Evolutionary conservation across 352 stramenopile species (phyloP).

Genomic region (Phytophthora sp.): DNA sequence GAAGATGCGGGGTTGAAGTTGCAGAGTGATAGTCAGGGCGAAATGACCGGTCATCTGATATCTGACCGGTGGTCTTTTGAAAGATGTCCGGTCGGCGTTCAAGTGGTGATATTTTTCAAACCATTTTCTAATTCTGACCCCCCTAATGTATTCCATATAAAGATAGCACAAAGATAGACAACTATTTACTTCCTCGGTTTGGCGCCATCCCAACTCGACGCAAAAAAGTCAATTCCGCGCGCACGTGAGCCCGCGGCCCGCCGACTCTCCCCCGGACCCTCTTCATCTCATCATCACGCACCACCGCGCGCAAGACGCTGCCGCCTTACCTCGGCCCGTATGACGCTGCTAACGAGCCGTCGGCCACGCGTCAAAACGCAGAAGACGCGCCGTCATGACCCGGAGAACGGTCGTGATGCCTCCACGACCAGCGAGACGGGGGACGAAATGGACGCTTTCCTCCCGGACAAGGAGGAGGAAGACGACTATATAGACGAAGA

Average conservation of each 20-base stretch:
- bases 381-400: constrained; percentile 26
- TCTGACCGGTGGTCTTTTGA: too few species aligned
- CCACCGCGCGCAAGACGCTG: not conserved
- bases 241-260: not conserved
- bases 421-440: constrained; percentile 44
- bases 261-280: not conserved
- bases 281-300: not conserved
- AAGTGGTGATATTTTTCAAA: too few species aligned
- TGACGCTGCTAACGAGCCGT: constrained; percentile 28
- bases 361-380: constrained; percentile 32
- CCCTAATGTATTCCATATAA: too few species aligned
- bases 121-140: too few species aligned
- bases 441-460: constrained; percentile 35
- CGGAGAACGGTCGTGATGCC: constrained; percentile 21
- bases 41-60: too few species aligned
- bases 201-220: constrained; percentile 11
- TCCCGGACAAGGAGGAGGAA: constrained; percentile 17
- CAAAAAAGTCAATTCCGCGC: constrained; percentile 15
- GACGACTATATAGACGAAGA: constrained; percentile 29
- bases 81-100: too few species aligned
- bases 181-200: too few species aligned
- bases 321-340: not conserved
- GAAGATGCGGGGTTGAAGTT: too few species aligned
- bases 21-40: too few species aligned
- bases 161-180: too few species aligned